phyloP scores from a whole-genome alignment of 768 basidiomycete genomes.

The Mrakia blollopis region DNA sequence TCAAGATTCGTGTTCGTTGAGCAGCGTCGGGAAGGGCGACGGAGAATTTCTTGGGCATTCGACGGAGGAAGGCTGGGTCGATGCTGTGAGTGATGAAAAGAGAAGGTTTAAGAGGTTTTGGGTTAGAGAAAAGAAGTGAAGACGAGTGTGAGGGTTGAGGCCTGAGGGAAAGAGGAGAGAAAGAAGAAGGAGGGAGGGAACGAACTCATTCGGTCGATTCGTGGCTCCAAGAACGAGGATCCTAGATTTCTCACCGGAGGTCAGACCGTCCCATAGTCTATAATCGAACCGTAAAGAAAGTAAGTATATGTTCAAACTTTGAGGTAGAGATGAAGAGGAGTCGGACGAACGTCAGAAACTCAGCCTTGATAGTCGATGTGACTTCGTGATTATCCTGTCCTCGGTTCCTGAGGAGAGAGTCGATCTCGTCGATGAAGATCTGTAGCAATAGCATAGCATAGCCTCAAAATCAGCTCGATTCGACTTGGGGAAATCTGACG shows the following conservation, averaged over 20 bases:
- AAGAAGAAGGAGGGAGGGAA: background rate
- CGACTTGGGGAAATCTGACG: background rate
- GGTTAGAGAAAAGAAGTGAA: background rate
- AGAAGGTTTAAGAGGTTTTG: background rate
- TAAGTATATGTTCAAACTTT: conserved; percentile 6
- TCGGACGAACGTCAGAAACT: conserved; percentile 50
- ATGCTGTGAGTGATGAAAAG: conserved; percentile 36
- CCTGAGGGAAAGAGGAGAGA: conserved; percentile 72
- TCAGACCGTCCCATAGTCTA: conserved; percentile 92
- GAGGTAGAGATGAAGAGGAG: conserved; percentile 4
- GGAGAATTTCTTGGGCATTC: conserved; percentile 97
- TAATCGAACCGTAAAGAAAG: background rate
- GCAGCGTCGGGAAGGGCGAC: conserved; percentile 70
- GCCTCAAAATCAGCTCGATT: background rate
- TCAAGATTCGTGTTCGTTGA: conserved; percentile 79
- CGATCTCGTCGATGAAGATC: conserved; percentile 99
- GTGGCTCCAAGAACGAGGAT: conserved; percentile 92
- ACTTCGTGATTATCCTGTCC: conserved; percentile 89
- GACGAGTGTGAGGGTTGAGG: background rate
- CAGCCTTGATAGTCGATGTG: conserved; percentile 97
- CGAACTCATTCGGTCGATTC: conserved; percentile 78
- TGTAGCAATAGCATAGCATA: conserved; percentile 21
- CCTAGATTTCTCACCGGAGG: conserved; percentile 64
- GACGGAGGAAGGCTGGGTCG: conserved; percentile 44
- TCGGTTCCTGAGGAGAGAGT: conserved; percentile 85